These are phyloP conservation scores for Sordaria brevicollis DNA, from an alignment of 495 filamentous ascomycete species.

Conservation along the genomic window DNA sequence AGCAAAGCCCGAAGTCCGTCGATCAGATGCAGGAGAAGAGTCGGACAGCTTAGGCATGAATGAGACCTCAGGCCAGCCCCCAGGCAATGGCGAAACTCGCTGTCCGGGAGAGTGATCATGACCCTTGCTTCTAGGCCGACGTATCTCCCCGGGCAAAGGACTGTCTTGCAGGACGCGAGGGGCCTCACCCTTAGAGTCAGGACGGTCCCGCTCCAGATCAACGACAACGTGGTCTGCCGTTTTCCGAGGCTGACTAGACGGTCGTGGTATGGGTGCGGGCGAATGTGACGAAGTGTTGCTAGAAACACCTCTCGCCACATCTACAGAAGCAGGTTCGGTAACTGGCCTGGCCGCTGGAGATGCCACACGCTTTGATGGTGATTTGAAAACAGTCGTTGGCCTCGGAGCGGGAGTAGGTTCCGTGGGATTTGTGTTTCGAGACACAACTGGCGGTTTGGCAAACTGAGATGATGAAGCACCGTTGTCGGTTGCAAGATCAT, in stretches of 20 bases:
- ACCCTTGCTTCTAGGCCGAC: not conserved
- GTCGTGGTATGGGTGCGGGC: not conserved
- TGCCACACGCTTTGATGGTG: not conserved
- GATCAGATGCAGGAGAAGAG: not conserved
- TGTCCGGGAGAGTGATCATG: not conserved
- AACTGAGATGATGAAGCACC: not conserved
- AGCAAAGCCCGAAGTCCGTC: not conserved
- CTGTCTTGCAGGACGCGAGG: not conserved
- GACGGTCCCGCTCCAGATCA: not conserved
- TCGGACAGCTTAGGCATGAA: not conserved
- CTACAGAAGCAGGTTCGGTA: not conserved
- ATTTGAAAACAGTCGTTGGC: not conserved
- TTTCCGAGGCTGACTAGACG: not conserved
- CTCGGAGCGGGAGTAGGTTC: not conserved
- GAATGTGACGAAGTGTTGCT: not conserved
- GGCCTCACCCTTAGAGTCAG: not conserved
- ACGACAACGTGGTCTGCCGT: not conserved
- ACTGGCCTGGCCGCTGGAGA: not conserved
- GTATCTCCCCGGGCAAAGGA: not conserved
- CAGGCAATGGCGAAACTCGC: not conserved
- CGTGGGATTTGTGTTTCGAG: not conserved
- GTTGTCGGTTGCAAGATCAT: not conserved
- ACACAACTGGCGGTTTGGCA: not conserved
- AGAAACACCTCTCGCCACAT: not conserved
- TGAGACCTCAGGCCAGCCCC: not conserved